Percentiles rank a stretch among this genome's conserved stretches.
phyloP scores from a whole-genome alignment of 805 yeast species.

The Starmerella sp. region DNA sequence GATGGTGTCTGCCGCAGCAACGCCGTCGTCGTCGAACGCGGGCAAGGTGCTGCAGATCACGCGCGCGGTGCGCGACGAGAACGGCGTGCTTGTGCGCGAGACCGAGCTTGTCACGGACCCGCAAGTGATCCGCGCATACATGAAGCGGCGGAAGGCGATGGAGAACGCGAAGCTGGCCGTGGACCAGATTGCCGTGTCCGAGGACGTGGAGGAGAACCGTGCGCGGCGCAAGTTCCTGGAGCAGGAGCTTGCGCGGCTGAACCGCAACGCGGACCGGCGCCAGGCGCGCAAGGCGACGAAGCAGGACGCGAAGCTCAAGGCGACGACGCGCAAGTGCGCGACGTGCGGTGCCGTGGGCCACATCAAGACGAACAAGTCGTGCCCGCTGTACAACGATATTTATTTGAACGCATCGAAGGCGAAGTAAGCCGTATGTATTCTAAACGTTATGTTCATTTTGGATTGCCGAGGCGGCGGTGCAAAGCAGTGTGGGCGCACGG shows the following conservation, averaged over 20 bases:
- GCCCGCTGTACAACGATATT: constrained; percentile 69
- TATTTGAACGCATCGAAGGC: constrained; percentile 24
- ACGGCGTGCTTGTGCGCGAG: constrained; percentile 74
- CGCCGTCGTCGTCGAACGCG: constrained; percentile 21
- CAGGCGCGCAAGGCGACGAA: constrained; percentile 44
- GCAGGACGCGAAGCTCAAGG: constrained; percentile 56
- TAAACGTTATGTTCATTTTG: too few species aligned
- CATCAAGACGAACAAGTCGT: constrained; percentile 78
- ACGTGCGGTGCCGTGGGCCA: constrained; percentile 95
- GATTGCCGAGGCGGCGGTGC: too few species aligned
- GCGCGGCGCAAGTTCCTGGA: constrained; percentile 66
- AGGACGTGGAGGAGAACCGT: constrained; percentile 72
- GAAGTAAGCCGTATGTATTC: neutral
- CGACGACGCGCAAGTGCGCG: constrained; percentile 74
- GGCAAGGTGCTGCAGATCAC: constrained; percentile 48
- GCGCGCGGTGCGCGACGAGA: constrained; percentile 68
- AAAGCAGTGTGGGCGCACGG: too few species aligned
- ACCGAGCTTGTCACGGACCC: constrained; percentile 75
- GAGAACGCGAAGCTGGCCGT: constrained; percentile 57
- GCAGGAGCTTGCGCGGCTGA: constrained; percentile 71
- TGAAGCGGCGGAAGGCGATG: constrained; percentile 55
- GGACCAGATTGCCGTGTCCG: constrained; percentile 64
- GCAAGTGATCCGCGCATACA: constrained; percentile 72
- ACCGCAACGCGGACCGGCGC: constrained; percentile 61
- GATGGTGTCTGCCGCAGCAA: constrained; percentile 20